Evolutionary conservation across 768 basidiomycete species (phyloP).

Genomic region (Nevesoporus exiguus): DNA sequence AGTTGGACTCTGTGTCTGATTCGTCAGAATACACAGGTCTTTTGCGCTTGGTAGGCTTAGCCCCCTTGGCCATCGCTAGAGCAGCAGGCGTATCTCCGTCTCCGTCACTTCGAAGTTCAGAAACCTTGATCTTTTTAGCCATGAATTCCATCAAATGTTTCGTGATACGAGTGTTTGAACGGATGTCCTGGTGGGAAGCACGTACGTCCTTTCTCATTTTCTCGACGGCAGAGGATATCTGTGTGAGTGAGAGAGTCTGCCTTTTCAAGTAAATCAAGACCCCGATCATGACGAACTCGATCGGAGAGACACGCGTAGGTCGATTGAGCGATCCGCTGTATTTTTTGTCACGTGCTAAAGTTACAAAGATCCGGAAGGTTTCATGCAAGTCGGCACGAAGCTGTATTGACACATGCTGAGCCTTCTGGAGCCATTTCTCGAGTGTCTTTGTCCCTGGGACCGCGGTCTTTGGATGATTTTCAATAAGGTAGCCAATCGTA

Average conservation of each 20-base stretch:
- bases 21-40: slow-evolving; percentile 23
- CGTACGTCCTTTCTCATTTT: slow-evolving; percentile 40
- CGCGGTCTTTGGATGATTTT: slow-evolving; percentile 28
- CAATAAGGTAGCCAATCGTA: slow-evolving; percentile 34
- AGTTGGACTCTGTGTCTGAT: slow-evolving; percentile 15
- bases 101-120: slow-evolving; percentile 32
- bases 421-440: slow-evolving; percentile 37
- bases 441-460: slow-evolving; percentile 27
- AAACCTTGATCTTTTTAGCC: slow-evolving; percentile 30
- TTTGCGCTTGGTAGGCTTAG: slow-evolving; percentile 27
- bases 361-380: slow-evolving; percentile 35
- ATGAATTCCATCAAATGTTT: slow-evolving; percentile 34
- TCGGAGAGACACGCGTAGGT: slow-evolving; percentile 38
- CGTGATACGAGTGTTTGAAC: slow-evolving; percentile 36
- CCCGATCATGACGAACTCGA: slow-evolving; percentile 45
- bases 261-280: slow-evolving; percentile 40
- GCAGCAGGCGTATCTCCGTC: slow-evolving; percentile 31
- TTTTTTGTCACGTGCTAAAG: slow-evolving; percentile 32
- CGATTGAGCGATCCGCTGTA: slow-evolving; percentile 32
- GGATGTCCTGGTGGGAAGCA: slow-evolving; percentile 38
- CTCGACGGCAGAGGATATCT: slow-evolving; percentile 42
- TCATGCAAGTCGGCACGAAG: slow-evolving; percentile 29
- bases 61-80: slow-evolving; percentile 4
- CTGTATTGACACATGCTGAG: slow-evolving; percentile 24
- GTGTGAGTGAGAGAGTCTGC: slow-evolving; percentile 32